phyloP scores from a whole-genome alignment of 2,329 filamentous ascomycete genomes.

The Lecanicillium sp. region DNA sequence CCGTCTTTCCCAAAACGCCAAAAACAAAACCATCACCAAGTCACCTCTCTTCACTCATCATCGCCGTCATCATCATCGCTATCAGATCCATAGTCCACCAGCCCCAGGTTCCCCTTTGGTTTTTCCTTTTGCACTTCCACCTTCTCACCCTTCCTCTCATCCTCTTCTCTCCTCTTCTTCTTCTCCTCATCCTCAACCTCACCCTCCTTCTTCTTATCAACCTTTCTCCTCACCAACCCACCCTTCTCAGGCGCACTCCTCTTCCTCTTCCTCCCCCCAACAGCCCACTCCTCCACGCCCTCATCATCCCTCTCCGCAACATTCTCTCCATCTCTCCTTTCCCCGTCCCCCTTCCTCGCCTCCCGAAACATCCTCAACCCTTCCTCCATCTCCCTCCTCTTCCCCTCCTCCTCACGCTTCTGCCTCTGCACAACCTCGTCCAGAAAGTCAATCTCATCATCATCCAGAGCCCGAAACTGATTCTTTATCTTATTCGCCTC shows the following conservation, averaged over 20 bases:
- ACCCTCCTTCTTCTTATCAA: slow-evolving; percentile 11
- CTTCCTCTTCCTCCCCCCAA: slow-evolving; percentile 15
- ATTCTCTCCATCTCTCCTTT: slow-evolving; percentile 11
- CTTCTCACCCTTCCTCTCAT: slow-evolving; percentile 4
- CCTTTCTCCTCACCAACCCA: slow-evolving; percentile 11
- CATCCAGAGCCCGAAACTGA: slow-evolving; percentile 69
- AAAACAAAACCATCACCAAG: slow-evolving; percentile 1
- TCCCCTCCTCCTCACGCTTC: slow-evolving; percentile 44
- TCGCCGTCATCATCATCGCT: slow-evolving; percentile 32
- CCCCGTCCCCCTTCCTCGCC: slow-evolving; percentile 30
- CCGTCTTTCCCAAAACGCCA: neutral
- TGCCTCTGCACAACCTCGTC: slow-evolving; percentile 46
- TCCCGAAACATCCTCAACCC: slow-evolving; percentile 47
- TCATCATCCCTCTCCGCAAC: slow-evolving; percentile 15
- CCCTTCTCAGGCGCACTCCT: slow-evolving; percentile 18
- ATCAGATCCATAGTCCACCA: slow-evolving; percentile 52
- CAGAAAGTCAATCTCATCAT: slow-evolving; percentile 71
- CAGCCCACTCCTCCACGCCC: slow-evolving; percentile 17
- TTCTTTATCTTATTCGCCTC: slow-evolving; percentile 64
- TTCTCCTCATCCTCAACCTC: slow-evolving; percentile 9
- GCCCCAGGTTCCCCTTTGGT: slow-evolving; percentile 18
- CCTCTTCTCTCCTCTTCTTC: slow-evolving; percentile 8
- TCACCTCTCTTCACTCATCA: slow-evolving; percentile 11
- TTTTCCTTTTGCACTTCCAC: slow-evolving; percentile 14
- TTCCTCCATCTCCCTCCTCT: slow-evolving; percentile 47